Evolutionary conservation across 2,329 filamentous ascomycete species (phyloP), one percentile per base, ranked within the genome.

Genomic region (Venturia oleaginea): DNA sequence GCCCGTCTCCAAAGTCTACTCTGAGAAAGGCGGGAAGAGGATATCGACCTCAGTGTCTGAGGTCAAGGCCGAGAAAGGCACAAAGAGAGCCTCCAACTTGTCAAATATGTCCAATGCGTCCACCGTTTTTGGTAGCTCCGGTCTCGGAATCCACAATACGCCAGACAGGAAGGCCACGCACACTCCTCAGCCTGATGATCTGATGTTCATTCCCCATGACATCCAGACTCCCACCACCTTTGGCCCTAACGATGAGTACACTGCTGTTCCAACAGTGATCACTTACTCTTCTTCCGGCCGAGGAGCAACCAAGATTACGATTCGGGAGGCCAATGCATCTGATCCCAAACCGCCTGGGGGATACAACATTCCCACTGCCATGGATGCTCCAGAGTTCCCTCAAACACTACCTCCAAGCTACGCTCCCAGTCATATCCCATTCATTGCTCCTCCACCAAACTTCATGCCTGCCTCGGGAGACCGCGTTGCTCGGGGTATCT

Each of bases 241-340:
- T 38, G 62, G 62, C 6, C 62, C 62, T 13, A 63, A 57, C 15
- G 38, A 63, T 13, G 62, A 63, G 51, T 63, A 55, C 27, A 63
- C 42, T 15, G 62, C 62, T 54, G 62, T 63, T 17, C 62, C 62
- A 15, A 54, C 48, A 1, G 51, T 63, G 5, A 38, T 63, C 3
- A 51, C 42, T 22, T 63, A 63, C 51, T 63, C 43, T 15, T 51
- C 62, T 15, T 37, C 46, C 4, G 59, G 59, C 5, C 5, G 46
- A 34, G 62, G 62, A 15, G n/a, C 32, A 0, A 57, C 46, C 22
- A 37, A 43, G 51, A 48, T 63, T 4, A 40, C 62, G 0, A 32
- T 63, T 6, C 62, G 62, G 11, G 62, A 63, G 30, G 62, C 62
- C 1, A 59, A 2, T 6, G 24, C 46, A 1, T 42, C 40, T 24